phyloP scores from a whole-genome alignment of 2,329 filamentous ascomycete genomes.

The Fusarium sp. region DNA sequence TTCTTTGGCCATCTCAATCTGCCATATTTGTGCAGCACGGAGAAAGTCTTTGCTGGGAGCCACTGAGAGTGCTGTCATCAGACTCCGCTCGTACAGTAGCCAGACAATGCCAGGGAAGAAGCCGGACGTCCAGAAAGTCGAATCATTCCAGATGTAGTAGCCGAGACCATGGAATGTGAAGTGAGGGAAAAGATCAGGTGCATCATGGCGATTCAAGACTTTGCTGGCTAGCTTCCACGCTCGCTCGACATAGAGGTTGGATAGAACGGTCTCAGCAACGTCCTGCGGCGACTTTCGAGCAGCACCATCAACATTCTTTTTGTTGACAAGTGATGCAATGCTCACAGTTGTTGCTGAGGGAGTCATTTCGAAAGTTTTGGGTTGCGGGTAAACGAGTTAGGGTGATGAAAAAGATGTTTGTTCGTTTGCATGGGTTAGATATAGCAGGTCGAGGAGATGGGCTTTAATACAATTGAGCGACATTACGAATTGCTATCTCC shows the following conservation, averaged over 20 bases:
- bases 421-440: not conserved
- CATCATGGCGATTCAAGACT: not conserved
- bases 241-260: not conserved
- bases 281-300: not conserved
- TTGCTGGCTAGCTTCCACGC: not conserved
- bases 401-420: not conserved
- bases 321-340: not conserved
- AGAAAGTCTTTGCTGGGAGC: not conserved
- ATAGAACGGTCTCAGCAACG: not conserved
- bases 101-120: not conserved
- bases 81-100: not conserved
- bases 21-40: not conserved
- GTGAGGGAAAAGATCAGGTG: not conserved
- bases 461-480: not conserved
- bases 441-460: not conserved
- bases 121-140: not conserved
- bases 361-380: not conserved
- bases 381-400: not conserved
- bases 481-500: not conserved
- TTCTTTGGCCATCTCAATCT: not conserved
- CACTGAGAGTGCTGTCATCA: not conserved
- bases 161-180: not conserved
- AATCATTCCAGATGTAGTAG: not conserved
- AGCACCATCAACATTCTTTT: not conserved
- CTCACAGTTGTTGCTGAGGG: not conserved